phyloP scores from a whole-genome alignment of 805 yeast genomes.

The Schwanniomyces polymorphus region DNA sequence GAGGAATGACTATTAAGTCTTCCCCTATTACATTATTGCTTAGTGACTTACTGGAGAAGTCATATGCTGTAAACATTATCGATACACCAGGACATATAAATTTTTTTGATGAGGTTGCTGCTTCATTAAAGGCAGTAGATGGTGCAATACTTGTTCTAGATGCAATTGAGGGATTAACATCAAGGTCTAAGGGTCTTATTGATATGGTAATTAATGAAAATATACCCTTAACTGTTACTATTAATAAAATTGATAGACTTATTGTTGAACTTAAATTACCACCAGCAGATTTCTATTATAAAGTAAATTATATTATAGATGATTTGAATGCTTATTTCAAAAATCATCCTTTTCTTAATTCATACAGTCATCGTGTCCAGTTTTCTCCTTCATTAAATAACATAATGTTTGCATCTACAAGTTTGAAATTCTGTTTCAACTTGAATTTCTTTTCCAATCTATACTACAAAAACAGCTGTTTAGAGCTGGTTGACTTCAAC shows the following conservation, averaged over 20 bases:
- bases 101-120: conserved; percentile 72
- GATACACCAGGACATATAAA: conserved; percentile 95
- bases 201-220: conserved; percentile 51
- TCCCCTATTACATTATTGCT: conserved; percentile 63
- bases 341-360: conserved; percentile 24
- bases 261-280: conserved; percentile 77
- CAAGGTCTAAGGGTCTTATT: conserved; percentile 50
- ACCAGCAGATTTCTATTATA: conserved; percentile 69
- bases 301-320: conserved; percentile 59
- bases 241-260: conserved; percentile 87
- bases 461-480: conserved; percentile 29
- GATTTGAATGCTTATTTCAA: conserved; percentile 59
- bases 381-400: conserved; percentile 66
- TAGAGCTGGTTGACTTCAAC: conserved; percentile 16
- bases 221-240: conserved; percentile 55
- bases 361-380: conserved; percentile 23
- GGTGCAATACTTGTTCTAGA: conserved; percentile 75
- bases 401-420: conserved; percentile 73
- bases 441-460: conserved; percentile 60
- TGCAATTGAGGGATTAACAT: conserved; percentile 76
- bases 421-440: conserved; percentile 63
- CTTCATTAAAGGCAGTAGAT: conserved; percentile 61
- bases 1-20: conserved; percentile 69
- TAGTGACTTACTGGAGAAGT: conserved; percentile 49
- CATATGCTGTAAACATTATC: conserved; percentile 60